A percentile compares a stretch with the other conserved stretches of the same genome.
Conservation (phyloP, 352 stramenopile species). For the Lagenidium giganteum region DNA sequence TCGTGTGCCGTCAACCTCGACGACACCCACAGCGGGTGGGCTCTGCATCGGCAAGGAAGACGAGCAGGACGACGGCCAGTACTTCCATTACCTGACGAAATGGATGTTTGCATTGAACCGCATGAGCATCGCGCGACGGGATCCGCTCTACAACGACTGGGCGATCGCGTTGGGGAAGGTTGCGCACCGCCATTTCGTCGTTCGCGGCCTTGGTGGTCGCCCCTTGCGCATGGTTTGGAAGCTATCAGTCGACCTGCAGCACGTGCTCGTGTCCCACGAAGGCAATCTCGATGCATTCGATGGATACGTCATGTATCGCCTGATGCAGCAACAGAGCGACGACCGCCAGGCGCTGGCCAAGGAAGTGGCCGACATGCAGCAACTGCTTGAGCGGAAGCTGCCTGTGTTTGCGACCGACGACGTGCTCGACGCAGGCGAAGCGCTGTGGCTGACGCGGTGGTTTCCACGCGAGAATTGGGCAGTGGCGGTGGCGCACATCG, state of each 20-base stretch:
- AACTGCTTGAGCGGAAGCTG: constrained; percentile 18
- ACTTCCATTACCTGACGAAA: constrained; percentile 35
- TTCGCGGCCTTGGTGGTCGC: constrained; percentile 9
- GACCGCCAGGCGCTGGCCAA: constrained; percentile 6
- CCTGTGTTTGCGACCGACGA: constrained; percentile 17
- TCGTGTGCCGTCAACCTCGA: constrained; percentile 6
- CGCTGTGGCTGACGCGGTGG: constrained; percentile 25
- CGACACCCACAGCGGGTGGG: constrained; percentile 14
- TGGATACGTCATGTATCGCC: constrained; percentile 18
- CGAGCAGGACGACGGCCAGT: constrained; percentile 26
- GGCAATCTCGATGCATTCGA: constrained; percentile 28
- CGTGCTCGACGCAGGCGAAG: constrained; percentile 23
- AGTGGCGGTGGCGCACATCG: constrained; percentile 3
- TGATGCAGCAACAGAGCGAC: constrained; percentile 17
- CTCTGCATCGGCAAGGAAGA: constrained; percentile 30
- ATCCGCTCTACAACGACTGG: constrained; percentile 17
- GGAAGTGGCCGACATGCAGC: constrained; percentile 22
- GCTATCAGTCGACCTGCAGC: constrained; percentile 23
- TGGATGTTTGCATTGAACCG: constrained; percentile 33
- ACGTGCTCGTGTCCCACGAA: constrained; percentile 20
- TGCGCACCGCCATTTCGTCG: constrained; percentile 18
- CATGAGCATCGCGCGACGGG: constrained; percentile 12
- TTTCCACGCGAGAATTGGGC: constrained; percentile 18
- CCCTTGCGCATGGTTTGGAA: constrained; percentile 31
- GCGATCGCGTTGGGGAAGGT: constrained; percentile 16